Conservation (phyloP, 1,284 basidiomycete species). For the Ustilago tritici region DNA sequence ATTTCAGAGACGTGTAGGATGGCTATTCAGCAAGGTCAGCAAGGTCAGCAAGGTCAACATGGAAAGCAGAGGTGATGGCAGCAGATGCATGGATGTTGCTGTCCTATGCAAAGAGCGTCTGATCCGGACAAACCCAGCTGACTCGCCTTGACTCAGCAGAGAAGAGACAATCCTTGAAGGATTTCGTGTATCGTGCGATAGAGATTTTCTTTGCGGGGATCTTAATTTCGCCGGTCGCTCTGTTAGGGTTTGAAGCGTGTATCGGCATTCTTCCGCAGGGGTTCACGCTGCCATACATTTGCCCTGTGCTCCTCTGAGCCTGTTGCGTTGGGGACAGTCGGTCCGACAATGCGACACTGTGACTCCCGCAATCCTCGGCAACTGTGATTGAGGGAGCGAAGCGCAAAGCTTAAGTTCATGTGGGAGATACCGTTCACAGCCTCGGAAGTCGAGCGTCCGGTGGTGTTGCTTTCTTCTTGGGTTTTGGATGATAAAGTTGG, state of each 20-base stretch:
- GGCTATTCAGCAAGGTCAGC: not conserved
- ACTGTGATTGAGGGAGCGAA: not conserved
- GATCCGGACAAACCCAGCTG: not conserved
- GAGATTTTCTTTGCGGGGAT: not conserved
- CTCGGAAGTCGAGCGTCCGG: not conserved
- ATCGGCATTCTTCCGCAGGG: constrained; percentile 47
- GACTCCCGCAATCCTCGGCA: constrained; percentile 14
- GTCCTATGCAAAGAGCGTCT: not conserved
- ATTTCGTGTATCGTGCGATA: constrained; percentile 5
- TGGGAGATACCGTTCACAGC: not conserved
- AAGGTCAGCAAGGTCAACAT: not conserved
- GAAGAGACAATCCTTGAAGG: not conserved
- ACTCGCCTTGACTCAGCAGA: constrained; percentile 1
- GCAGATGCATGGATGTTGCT: constrained; percentile 1
- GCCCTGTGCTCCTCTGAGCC: not conserved
- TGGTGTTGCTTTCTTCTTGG: constrained; percentile 9
- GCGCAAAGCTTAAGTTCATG: constrained; percentile 1
- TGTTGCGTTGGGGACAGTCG: not conserved
- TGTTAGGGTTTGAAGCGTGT: constrained; percentile 15
- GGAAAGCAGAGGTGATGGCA: not conserved
- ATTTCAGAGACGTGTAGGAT: not conserved
- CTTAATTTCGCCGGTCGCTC: constrained; percentile 16
- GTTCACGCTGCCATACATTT: constrained; percentile 24
- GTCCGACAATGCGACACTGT: not conserved
- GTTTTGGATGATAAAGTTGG: not conserved